These are phyloP conservation scores for Carex arenaria DNA, from an alignment of 202 grass and related monocot species.

Conservation along the genomic window DNA sequence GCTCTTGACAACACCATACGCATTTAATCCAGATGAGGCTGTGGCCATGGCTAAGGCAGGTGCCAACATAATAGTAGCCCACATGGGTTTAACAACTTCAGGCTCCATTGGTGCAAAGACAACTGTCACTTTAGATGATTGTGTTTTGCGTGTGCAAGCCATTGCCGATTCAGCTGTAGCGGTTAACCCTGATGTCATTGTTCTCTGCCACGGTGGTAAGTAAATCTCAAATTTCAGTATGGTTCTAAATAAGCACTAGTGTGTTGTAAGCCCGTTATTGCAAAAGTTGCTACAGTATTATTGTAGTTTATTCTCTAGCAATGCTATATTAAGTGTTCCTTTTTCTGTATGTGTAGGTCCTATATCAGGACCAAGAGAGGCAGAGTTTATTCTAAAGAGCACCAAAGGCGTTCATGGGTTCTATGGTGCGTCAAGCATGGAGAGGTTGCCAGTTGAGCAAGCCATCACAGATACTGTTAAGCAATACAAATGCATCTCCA, in stretches of 20 bases:
- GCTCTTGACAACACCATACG: slow-evolving; percentile 80
- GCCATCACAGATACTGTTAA: slow-evolving; percentile 82
- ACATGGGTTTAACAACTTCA: slow-evolving; percentile 94
- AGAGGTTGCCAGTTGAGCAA: slow-evolving; percentile 77
- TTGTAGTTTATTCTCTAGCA: neutral
- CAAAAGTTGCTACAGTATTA: neutral
- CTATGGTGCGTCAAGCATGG: slow-evolving; percentile 96
- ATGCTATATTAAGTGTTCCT: neutral
- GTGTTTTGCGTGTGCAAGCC: slow-evolving; percentile 50
- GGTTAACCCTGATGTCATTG: slow-evolving; percentile 69
- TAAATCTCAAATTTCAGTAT: neutral
- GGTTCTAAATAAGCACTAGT: neutral
- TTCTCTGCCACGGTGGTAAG: slow-evolving; percentile 90
- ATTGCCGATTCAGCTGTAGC: slow-evolving; percentile 64
- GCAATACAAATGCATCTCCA: slow-evolving; percentile 81
- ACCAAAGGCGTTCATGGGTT: slow-evolving; percentile 82
- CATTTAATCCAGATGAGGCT: slow-evolving; percentile 75
- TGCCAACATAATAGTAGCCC: slow-evolving; percentile 75
- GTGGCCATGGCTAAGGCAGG: slow-evolving; percentile 81
- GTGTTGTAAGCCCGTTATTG: neutral
- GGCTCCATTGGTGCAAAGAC: slow-evolving; percentile 89
- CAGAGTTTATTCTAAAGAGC: slow-evolving; percentile 72
- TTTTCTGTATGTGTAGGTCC: slow-evolving; percentile 46
- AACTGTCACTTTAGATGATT: slow-evolving; percentile 58
- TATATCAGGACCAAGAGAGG: slow-evolving; percentile 77